Percentiles rank a stretch among this genome's conserved stretches.
These are phyloP conservation scores for Candida namnaoensis DNA, from an alignment of 805 yeast species.

Conservation along the genomic window DNA sequence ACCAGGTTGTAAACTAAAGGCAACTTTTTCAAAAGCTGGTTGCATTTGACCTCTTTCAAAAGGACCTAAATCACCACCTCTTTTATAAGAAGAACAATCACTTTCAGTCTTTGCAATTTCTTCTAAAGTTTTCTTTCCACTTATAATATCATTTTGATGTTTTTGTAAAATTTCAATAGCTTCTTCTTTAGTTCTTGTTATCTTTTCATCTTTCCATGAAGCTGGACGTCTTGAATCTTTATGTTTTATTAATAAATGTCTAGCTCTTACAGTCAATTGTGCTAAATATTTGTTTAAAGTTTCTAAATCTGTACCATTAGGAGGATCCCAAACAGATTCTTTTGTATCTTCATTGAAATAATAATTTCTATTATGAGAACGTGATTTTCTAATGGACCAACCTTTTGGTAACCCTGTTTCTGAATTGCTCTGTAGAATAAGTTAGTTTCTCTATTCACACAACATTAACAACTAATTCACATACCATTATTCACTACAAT, in stretches of 20 bases:
- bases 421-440: too few relatives aligned
- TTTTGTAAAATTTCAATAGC: conserved; percentile 57
- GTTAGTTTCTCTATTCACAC: too few relatives aligned
- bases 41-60: conserved; percentile 94
- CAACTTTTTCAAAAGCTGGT: conserved; percentile 84
- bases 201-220: conserved; percentile 76
- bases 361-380: conserved; percentile 79
- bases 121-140: conserved; percentile 58
- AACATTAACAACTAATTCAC: too few relatives aligned
- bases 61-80: conserved; percentile 88
- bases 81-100: conserved; percentile 80
- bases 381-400: conserved; percentile 77
- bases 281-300: conserved; percentile 49
- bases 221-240: conserved; percentile 80
- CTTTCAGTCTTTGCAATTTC: conserved; percentile 77
- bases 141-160: conserved; percentile 47
- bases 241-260: conserved; percentile 82
- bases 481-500: too few relatives aligned
- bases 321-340: conserved; percentile 87
- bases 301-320: conserved; percentile 66
- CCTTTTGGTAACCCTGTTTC: conserved; percentile 75
- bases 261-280: conserved; percentile 61
- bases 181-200: conserved; percentile 77
- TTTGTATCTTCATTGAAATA: conserved; percentile 62
- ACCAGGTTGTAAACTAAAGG: conserved; percentile 74